Percentiles rank a stretch among this genome's conserved stretches.
Conservation (phyloP, 495 filamentous ascomycete species). For the Astrocystis sublimbata region DNA sequence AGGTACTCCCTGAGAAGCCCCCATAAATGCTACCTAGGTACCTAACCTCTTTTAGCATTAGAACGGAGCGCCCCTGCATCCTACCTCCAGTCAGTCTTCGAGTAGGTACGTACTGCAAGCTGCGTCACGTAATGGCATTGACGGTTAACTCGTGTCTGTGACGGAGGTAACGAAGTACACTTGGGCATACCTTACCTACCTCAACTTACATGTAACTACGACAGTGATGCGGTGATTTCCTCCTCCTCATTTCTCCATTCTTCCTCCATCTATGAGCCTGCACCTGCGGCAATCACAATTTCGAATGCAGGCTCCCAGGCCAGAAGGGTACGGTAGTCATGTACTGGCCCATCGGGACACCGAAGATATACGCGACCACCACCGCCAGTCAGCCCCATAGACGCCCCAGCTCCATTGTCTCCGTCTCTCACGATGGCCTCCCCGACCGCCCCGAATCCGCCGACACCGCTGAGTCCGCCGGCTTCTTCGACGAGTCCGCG, state of each 20-base stretch:
- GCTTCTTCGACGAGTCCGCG: constrained; percentile 22
- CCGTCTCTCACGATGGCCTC: constrained; percentile 49
- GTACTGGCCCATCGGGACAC: constrained; percentile 97
- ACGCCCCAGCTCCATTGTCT: constrained; percentile 37
- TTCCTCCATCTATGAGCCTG: constrained; percentile 10
- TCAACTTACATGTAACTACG: too few relatives aligned
- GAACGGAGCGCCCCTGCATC: too few relatives aligned
- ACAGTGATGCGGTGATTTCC: neutral
- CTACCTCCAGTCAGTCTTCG: too few relatives aligned
- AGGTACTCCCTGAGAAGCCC: too few relatives aligned
- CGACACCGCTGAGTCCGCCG: constrained; percentile 39
- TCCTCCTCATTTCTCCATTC: neutral
- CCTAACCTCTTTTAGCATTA: too few relatives aligned
- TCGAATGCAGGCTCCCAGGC: constrained; percentile 33
- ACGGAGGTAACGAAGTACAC: too few relatives aligned
- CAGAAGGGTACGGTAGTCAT: constrained; percentile 57
- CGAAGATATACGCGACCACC: constrained; percentile 78
- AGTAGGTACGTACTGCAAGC: too few relatives aligned
- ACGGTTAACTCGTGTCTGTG: too few relatives aligned
- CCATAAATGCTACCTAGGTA: too few relatives aligned
- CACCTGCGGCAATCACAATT: constrained; percentile 1
- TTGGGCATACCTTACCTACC: too few relatives aligned
- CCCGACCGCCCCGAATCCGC: constrained; percentile 33
- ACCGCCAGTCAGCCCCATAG: constrained; percentile 55
- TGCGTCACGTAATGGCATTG: too few relatives aligned